Percentiles rank a stretch among this genome's conserved stretches.
Conservation (phyloP, 2,329 filamentous ascomycete genomes). For the Venturia nashicola region DNA sequence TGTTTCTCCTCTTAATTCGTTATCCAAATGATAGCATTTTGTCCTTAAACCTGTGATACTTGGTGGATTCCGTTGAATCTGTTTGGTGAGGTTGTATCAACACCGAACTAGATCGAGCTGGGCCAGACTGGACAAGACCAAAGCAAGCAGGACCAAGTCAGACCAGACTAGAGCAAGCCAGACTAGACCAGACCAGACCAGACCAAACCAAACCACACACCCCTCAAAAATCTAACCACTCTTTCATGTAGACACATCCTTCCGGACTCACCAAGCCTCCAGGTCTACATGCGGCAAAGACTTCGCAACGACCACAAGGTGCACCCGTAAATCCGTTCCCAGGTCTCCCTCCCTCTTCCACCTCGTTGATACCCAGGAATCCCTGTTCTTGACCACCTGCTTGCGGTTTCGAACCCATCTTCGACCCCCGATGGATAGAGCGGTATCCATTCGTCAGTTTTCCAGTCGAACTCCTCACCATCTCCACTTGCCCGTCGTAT, state of each 20-base stretch:
- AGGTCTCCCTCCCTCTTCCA: slow-evolving; percentile 27
- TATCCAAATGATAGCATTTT: no score
- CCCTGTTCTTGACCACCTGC: background rate
- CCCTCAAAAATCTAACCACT: slow-evolving; percentile 49
- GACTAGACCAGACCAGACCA: background rate
- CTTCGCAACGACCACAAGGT: slow-evolving; percentile 83
- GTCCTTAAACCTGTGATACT: no score
- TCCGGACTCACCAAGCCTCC: slow-evolving; percentile 81
- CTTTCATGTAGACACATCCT: slow-evolving; percentile 83
- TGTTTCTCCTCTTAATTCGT: no score
- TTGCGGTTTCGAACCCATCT: slow-evolving; percentile 8
- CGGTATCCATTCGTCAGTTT: slow-evolving; percentile 37
- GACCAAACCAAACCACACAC: background rate
- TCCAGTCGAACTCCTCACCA: slow-evolving; percentile 19
- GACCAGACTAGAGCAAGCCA: background rate
- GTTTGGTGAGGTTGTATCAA: no score
- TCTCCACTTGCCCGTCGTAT: slow-evolving; percentile 75
- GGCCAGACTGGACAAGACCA: no score
- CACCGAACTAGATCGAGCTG: no score
- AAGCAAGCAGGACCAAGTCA: background rate
- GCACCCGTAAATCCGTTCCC: slow-evolving; percentile 74
- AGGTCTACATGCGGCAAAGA: slow-evolving; percentile 84
- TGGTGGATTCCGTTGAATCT: no score
- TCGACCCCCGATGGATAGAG: slow-evolving; percentile 23
- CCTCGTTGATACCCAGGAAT: slow-evolving; percentile 17